Evolutionary conservation across 257 asterid genomes (phyloP).

Genomic region (Misopates orontium): DNA sequence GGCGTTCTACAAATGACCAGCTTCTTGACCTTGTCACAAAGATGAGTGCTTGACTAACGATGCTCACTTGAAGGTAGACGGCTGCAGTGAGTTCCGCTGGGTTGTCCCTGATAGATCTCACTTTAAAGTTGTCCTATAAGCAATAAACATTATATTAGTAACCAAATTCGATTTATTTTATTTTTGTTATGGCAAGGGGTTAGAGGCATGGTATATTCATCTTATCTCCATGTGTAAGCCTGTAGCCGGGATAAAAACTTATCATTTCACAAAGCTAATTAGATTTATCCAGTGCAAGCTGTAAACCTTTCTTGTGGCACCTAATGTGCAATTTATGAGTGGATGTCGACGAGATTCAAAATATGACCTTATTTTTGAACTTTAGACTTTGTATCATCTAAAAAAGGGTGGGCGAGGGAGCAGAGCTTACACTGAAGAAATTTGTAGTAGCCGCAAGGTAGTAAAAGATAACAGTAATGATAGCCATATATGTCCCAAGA

Average conservation of each 20-base stretch:
- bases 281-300: no score
- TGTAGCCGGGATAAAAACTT: no score
- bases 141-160: background rate
- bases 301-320: no score
- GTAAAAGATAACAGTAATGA: constrained; percentile 61
- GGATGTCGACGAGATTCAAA: no score
- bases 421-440: constrained; percentile 45
- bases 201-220: no score
- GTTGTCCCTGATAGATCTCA: constrained; percentile 36
- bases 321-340: no score
- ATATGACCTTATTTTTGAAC: no score
- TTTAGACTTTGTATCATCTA: no score
- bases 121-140: constrained; percentile 42
- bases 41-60: constrained; percentile 61
- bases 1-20: constrained; percentile 58
- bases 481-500: constrained; percentile 58
- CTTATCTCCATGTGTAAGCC: no score
- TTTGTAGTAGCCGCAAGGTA: constrained; percentile 45
- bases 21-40: constrained; percentile 64
- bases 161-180: background rate
- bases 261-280: no score
- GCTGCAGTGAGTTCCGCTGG: constrained; percentile 45
- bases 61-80: constrained; percentile 59
- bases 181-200: no score
- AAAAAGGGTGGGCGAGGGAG: background rate